Conservation (phyloP, 495 filamentous ascomycete genomes). For the Penicillium parvum region DNA sequence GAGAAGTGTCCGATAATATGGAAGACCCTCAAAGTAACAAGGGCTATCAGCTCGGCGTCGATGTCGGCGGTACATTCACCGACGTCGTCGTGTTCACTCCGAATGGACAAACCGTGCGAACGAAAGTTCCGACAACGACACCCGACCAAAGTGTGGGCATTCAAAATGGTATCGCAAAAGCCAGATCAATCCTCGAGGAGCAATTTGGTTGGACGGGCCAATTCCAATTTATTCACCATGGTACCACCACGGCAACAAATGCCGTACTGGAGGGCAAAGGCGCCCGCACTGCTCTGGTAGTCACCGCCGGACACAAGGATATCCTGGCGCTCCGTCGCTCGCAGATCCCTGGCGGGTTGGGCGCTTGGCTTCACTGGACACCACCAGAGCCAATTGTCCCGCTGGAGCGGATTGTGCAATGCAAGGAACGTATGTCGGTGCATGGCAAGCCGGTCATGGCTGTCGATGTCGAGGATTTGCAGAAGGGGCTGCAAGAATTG, state of each 20-base stretch:
- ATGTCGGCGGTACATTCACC: conserved; percentile 48
- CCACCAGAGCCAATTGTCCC: conserved; percentile 48
- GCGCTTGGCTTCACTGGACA: conserved; percentile 44
- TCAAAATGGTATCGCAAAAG: conserved; percentile 38
- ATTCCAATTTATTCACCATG: conserved; percentile 39
- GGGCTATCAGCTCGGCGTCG: conserved; percentile 36
- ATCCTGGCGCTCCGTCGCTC: conserved; percentile 39
- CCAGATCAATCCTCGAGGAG: conserved; percentile 25
- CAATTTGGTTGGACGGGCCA: conserved; percentile 22
- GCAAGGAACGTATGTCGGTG: conserved; percentile 43
- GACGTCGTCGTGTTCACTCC: conserved; percentile 45
- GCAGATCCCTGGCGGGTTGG: conserved; percentile 47
- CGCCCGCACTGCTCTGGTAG: conserved; percentile 35
- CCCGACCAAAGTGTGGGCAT: conserved; percentile 48
- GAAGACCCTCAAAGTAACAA: not conserved
- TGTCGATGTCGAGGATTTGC: conserved; percentile 37
- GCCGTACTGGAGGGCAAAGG: conserved; percentile 41
- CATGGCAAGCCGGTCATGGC: conserved; percentile 35
- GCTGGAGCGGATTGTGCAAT: conserved; percentile 45
- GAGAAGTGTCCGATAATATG: too few species aligned
- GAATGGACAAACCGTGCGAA: conserved; percentile 33
- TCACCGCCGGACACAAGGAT: conserved; percentile 41
- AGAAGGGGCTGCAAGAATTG: conserved; percentile 26
- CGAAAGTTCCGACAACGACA: conserved; percentile 47
- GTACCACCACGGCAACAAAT: conserved; percentile 40